Percentiles rank a stretch among this genome's conserved stretches.
These are phyloP conservation scores for Corynespora cassiicola DNA, from an alignment of 2,329 filamentous ascomycete species.

Conservation along the genomic window DNA sequence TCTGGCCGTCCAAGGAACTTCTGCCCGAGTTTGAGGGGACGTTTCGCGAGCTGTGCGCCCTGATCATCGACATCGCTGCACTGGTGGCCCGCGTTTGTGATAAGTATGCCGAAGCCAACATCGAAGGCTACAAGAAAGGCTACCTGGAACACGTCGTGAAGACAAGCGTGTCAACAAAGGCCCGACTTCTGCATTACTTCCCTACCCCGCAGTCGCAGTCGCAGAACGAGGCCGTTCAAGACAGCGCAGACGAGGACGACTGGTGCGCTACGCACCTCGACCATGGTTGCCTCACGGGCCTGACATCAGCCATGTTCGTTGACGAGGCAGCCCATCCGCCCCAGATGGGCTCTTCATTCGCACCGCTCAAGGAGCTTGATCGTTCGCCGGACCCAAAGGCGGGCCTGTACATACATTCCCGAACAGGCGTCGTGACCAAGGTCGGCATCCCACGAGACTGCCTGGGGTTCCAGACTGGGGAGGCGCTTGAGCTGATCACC, in stretches of 20 bases:
- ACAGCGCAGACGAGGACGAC: conserved; percentile 71
- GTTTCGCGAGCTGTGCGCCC: conserved; percentile 75
- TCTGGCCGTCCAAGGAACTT: conserved; percentile 76
- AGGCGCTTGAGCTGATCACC: conserved; percentile 90
- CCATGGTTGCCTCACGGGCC: conserved; percentile 89
- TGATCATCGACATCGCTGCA: conserved; percentile 89
- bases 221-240: conserved; percentile 17
- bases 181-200: conserved; percentile 91
- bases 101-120: conserved; percentile 79
- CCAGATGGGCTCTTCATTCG: conserved; percentile 36
- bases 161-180: conserved; percentile 87
- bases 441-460: conserved; percentile 90
- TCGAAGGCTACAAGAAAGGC: conserved; percentile 75
- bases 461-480: conserved; percentile 94
- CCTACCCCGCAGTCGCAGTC: conserved; percentile 55
- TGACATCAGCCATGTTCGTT: conserved; percentile 96
- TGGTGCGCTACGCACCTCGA: conserved; percentile 95
- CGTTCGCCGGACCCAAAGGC: conserved; percentile 81
- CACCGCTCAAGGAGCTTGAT: conserved; percentile 72
- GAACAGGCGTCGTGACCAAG: conserved; percentile 82
- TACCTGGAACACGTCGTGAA: conserved; percentile 89
- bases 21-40: conserved; percentile 78
- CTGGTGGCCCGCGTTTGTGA: conserved; percentile 92
- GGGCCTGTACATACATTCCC: conserved; percentile 92
- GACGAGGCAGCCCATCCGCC: conserved; percentile 68